These are phyloP conservation scores for Kickxella alabastrina DNA, from an alignment of 192 early-diverging fungal species.

Conservation along the genomic window DNA sequence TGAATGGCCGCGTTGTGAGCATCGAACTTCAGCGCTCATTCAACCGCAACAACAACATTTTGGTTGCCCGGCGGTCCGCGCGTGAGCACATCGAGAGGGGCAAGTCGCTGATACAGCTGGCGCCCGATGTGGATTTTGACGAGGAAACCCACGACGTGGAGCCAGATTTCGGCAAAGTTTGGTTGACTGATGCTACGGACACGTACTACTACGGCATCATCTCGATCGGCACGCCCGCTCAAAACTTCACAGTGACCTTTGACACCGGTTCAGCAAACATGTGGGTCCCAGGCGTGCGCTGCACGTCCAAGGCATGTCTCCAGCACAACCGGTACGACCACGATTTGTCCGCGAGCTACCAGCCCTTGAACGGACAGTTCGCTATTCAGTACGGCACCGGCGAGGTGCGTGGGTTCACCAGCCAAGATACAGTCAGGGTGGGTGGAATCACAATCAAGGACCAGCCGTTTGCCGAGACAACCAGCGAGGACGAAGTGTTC, in stretches of 20 bases:
- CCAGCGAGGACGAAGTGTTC: slow-evolving; percentile 47
- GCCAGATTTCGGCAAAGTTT: slow-evolving; percentile 48
- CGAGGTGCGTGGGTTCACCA: slow-evolving; percentile 46
- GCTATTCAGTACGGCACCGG: slow-evolving; percentile 51
- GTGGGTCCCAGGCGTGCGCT: slow-evolving; percentile 55
- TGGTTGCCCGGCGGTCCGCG: slow-evolving; percentile 35
- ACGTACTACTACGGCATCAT: slow-evolving; percentile 58
- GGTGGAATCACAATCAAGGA: slow-evolving; percentile 46
- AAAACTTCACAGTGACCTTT: slow-evolving; percentile 62
- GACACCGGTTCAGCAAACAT: slow-evolving; percentile 74
- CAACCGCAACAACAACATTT: slow-evolving; percentile 51
- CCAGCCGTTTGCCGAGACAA: slow-evolving; percentile 52
- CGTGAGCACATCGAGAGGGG: slow-evolving; percentile 9
- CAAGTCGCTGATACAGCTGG: slow-evolving; percentile 38
- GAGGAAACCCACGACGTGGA: slow-evolving; percentile 42
- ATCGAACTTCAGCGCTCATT: slow-evolving; percentile 46
- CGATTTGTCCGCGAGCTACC: slow-evolving; percentile 40
- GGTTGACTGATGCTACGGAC: slow-evolving; percentile 48
- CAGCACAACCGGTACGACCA: slow-evolving; percentile 46
- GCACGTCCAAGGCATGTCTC: slow-evolving; percentile 44
- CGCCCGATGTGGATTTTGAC: slow-evolving; percentile 43
- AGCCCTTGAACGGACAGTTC: slow-evolving; percentile 41
- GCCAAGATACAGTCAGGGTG: slow-evolving; percentile 46
- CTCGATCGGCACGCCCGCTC: slow-evolving; percentile 63
- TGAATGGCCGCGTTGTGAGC: slow-evolving; percentile 9